Conservation (phyloP, 2,329 filamentous ascomycete species). For the Teratosphaeria viscida region DNA sequence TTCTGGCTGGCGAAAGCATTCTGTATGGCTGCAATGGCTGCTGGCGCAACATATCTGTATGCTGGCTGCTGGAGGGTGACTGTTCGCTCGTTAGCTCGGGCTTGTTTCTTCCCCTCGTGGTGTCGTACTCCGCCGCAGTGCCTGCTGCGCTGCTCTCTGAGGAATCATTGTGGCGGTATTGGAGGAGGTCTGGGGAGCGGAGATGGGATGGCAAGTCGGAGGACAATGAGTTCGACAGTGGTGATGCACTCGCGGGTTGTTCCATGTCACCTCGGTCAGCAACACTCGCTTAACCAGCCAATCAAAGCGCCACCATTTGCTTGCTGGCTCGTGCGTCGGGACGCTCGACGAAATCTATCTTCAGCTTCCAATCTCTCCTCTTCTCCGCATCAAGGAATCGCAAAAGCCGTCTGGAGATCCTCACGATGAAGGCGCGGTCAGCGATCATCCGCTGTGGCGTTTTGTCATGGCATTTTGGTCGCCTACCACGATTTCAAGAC, state of each 20-base stretch:
- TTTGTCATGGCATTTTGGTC: constrained; percentile 19
- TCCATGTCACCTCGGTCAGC: constrained; percentile 1
- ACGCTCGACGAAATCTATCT: not conserved
- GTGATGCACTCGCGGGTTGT: constrained; percentile 2
- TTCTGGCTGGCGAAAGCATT: constrained; percentile 33
- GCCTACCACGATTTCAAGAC: constrained; percentile 32
- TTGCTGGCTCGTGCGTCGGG: not conserved
- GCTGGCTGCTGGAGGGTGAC: constrained; percentile 37
- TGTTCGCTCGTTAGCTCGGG: constrained; percentile 16
- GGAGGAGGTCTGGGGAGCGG: constrained; percentile 9
- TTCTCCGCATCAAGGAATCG: constrained; percentile 16
- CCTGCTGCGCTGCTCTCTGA: constrained; percentile 34
- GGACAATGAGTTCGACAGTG: constrained; percentile 12
- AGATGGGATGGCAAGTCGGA: constrained; percentile 7
- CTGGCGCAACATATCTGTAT: constrained; percentile 35
- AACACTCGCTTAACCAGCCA: constrained; percentile 7
- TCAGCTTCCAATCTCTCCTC: constrained; percentile 1
- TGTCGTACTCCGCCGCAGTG: constrained; percentile 26
- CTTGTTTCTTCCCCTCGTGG: not conserved
- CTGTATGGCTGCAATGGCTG: constrained; percentile 29
- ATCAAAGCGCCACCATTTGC: constrained; percentile 2
- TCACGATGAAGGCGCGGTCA: constrained; percentile 21
- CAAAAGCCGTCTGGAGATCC: constrained; percentile 21
- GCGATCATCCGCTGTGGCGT: constrained; percentile 19
- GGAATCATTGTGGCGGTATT: constrained; percentile 31